These are phyloP conservation scores for Cryptomeria japonica DNA, from an alignment of 75 land plant species.

Conservation along the genomic window DNA sequence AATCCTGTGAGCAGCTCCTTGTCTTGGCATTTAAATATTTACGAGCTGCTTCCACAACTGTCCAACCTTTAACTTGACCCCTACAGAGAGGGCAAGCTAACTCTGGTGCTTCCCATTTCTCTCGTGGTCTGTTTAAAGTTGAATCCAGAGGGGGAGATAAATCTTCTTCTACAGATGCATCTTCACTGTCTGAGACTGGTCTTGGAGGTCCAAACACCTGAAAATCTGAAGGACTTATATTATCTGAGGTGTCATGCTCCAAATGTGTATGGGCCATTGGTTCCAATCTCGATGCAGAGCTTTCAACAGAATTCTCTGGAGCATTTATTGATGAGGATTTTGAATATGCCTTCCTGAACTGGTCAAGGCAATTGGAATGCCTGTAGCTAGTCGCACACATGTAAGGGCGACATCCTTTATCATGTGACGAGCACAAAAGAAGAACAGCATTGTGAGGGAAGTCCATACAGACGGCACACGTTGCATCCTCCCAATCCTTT, in stretches of 20 bases:
- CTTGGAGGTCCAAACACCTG: constrained; percentile 5
- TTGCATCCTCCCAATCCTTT: constrained; percentile 62
- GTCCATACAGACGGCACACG: constrained; percentile 69
- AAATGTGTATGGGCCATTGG: neutral
- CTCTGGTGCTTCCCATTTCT: constrained; percentile 39
- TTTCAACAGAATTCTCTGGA: constrained; percentile 3
- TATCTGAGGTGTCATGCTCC: neutral
- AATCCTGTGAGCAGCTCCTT: constrained; percentile 79
- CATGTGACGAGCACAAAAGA: constrained; percentile 59
- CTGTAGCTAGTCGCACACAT: constrained; percentile 77
- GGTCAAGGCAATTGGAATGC: constrained; percentile 75
- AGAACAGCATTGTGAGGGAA: constrained; percentile 74
- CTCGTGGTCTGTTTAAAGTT: constrained; percentile 13
- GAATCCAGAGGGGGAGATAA: neutral
- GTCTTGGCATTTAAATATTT: constrained; percentile 63
- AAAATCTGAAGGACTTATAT: constrained; percentile 7
- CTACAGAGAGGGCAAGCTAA: constrained; percentile 78
- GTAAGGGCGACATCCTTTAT: constrained; percentile 75
- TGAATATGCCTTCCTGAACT: constrained; percentile 60
- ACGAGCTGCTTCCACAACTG: constrained; percentile 69
- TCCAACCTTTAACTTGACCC: constrained; percentile 87
- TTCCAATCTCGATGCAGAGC: constrained; percentile 8
- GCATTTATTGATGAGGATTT: constrained; percentile 27
- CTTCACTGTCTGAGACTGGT: constrained; percentile 17
- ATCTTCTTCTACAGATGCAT: constrained; percentile 21